Percentiles rank a stretch among this genome's conserved stretches.
These are phyloP conservation scores for Aspergillus cavernicola DNA, from an alignment of 495 filamentous ascomycete genomes.

Conservation along the genomic window DNA sequence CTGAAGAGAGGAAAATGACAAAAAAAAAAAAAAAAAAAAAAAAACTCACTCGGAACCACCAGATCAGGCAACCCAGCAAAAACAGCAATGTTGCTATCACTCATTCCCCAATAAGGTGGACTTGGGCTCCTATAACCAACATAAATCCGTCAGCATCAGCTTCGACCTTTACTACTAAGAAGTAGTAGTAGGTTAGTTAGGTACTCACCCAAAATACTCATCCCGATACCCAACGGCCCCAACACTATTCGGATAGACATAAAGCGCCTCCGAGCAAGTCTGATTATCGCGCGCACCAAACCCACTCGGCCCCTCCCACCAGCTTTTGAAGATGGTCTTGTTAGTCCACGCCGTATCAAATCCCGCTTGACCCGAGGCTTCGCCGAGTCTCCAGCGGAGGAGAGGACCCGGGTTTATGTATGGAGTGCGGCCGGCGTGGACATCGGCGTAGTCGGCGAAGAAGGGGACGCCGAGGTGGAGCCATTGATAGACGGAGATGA, in stretches of 20 bases:
- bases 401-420: constrained; percentile 55
- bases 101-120: constrained; percentile 40
- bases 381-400: constrained; percentile 54
- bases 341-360: constrained; percentile 36
- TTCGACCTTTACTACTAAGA: neutral
- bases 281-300: constrained; percentile 33
- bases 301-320: constrained; percentile 45
- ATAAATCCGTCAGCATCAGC: neutral
- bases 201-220: constrained; percentile 10
- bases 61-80: constrained; percentile 53
- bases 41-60: constrained; percentile 52
- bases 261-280: constrained; percentile 39
- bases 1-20: too few relatives aligned
- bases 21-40: constrained; percentile 21
- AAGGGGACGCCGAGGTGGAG: constrained; percentile 46
- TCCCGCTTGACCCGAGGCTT: constrained; percentile 35
- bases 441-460: constrained; percentile 48
- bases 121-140: constrained; percentile 10
- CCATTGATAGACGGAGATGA: constrained; percentile 52
- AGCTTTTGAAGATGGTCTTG: constrained; percentile 49
- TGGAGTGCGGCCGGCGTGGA: constrained; percentile 43
- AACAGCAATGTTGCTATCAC: constrained; percentile 37
- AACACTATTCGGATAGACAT: constrained; percentile 22
- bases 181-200: too few relatives aligned
- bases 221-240: constrained; percentile 34